Conservation (phyloP, 495 filamentous ascomycete species). For the Amphirosellinia nigrospora region DNA sequence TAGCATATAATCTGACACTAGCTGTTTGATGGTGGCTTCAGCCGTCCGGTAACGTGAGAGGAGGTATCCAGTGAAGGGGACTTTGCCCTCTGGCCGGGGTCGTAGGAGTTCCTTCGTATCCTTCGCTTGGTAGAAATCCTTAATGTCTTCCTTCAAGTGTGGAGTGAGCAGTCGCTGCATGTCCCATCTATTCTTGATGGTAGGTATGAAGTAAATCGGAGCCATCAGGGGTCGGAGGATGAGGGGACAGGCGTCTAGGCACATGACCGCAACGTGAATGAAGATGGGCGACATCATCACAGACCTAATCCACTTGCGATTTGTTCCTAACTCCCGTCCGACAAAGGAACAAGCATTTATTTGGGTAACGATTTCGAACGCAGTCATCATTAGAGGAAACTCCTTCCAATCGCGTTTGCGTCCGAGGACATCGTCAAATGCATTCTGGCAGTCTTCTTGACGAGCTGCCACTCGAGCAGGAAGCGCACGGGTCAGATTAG, state of each 20-base stretch:
- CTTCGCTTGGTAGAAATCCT: not conserved
- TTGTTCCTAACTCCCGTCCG: not conserved
- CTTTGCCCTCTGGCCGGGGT: not conserved
- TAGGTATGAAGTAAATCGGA: not conserved
- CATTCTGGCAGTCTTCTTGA: not conserved
- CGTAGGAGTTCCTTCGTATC: conserved; percentile 7
- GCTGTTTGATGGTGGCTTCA: not conserved
- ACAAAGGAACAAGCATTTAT: conserved; percentile 6
- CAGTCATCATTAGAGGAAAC: not conserved
- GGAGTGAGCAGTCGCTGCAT: conserved; percentile 8
- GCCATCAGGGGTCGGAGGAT: conserved; percentile 5
- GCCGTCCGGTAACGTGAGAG: not conserved
- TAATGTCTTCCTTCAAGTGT: not conserved
- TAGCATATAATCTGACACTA: not conserved
- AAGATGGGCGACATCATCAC: conserved; percentile 12
- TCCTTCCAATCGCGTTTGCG: conserved; percentile 5
- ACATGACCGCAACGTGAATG: conserved; percentile 15
- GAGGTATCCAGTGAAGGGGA: conserved; percentile 1
- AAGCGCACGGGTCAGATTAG: not conserved
- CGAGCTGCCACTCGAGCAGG: not conserved
- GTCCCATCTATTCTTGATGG: not conserved
- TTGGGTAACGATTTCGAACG: not conserved
- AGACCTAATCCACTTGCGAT: not conserved
- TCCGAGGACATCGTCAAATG: not conserved
- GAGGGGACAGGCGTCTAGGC: not conserved